phyloP scores from a whole-genome alignment of 441 rosid genomes.

The Arabidopsis lyrata region DNA sequence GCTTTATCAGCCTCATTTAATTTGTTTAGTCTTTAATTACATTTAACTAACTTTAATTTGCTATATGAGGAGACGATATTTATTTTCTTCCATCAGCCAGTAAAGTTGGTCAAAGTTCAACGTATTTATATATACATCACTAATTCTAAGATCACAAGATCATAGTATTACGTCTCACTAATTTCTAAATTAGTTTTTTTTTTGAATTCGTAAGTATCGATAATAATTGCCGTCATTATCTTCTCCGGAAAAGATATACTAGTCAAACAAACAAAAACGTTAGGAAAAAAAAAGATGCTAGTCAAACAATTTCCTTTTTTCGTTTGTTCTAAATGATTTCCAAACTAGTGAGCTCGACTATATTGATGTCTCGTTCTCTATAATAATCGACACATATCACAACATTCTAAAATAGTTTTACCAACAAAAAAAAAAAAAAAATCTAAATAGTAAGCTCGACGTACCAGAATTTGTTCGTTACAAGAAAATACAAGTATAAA shows the following conservation, averaged over 20 bases:
- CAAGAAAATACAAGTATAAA: neutral
- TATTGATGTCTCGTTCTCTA: neutral
- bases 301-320: conserved; percentile 18
- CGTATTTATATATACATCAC: conserved; percentile 1
- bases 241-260: conserved; percentile 20
- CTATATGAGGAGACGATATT: conserved; percentile 8
- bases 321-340: neutral
- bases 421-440: neutral
- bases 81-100: conserved; percentile 13
- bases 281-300: too few relatives aligned
- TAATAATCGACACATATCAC: neutral
- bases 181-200: conserved; percentile 3
- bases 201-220: neutral
- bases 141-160: conserved; percentile 12
- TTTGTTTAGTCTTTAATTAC: conserved; percentile 11
- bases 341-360: neutral
- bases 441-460: conserved; percentile 7
- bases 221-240: conserved; percentile 27
- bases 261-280: too few relatives aligned
- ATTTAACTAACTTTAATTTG: conserved; percentile 12
- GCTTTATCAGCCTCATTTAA: conserved; percentile 2
- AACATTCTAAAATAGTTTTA: neutral
- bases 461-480: conserved; percentile 8
- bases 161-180: conserved; percentile 16
- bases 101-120: conserved; percentile 33